Evolutionary conservation across 768 basidiomycete genomes (phyloP), one percentile per base, ranked within the genome.

Genomic region (Kondoa subrosea): DNA sequence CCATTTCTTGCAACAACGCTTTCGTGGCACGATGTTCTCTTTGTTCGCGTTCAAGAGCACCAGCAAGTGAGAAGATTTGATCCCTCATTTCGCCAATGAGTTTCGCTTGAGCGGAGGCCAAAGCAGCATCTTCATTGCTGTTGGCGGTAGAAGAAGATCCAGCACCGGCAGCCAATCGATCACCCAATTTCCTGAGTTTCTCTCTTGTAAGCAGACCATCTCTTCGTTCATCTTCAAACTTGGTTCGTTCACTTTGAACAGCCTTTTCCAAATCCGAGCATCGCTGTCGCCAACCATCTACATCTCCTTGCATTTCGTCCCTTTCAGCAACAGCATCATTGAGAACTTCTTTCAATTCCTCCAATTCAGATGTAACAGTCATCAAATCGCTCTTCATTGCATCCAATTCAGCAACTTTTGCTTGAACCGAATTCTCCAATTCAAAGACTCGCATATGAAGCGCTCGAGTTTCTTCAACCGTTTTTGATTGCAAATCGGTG

Each of bases 161-260:
- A n/a, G 8, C 21, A 4, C 26, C 17, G 3, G 60, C 56, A 60
- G 69, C 58, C 12, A 70, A 63, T 17, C 69, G 61, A 61, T 71
- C 70, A 4, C 70, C 68, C 2, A 71, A 57, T 50, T 71, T 71
- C 14, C 70, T 26, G 17, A 71, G 56, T 57, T 69, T 71, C 27
- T 89, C 89, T 16, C 87, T 81, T n/a, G 87, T 85, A 56, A 90
- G 82, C 85, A 87, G 89, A 1, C 85, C 85, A 67, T 91, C 89
- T 65, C 85, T 82, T 29, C 87, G 81, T 78, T 91, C 89, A n/a
- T 78, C 80, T 58, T 90, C 88, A 16, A 89, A 81, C 14, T 87
- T 80, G 69, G 82, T 83, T 29, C 83, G 81, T 63, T 93, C 82
- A 40, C 85, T 78, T 56, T 80, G 79, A 27, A 84, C 77, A 71